Evolutionary conservation across 78 protist genomes (phyloP), one percentile per base, ranked within the genome.

Genomic region (Dictyostelium purpureum): DNA sequence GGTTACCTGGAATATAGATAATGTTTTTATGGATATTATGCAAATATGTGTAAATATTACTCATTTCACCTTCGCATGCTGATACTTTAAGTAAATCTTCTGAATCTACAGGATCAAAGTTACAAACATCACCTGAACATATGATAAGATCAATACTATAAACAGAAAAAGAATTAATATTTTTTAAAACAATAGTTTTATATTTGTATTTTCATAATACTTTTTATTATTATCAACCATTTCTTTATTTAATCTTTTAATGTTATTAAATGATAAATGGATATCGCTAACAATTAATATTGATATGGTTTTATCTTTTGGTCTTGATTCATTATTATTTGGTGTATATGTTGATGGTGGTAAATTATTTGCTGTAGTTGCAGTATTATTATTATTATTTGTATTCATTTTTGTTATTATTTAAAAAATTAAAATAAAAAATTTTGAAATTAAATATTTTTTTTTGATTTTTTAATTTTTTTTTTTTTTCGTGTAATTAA

Each of bases 1-100:
- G 92, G 45, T 85, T 85, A 2, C 92, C 92, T 31, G 92, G 92
- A 2, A 85, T 5, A 61, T 85, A 85, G 21, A 73, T n/a, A 7
- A 61, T 19, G 12, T 85, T 35, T 31, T 43, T 26, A 6, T 71
- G 28, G 21, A 85, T 85, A 11, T 54, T 49, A 7, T 85, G 74
- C n/a, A 85, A 57, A 10, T 21, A 14, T 33, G 14, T 14, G 1
- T 59, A n/a, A 4, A 77, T 70, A 9, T 21, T n/a, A 33, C 42
- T 61, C 92, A 85, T 85, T 26, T 85, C 92, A 19, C 57, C 74
- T 73, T 85, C 82, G 47, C 82, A 73, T 31, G 49, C 92, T 40
- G n/a, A 0, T 2, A 73, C 76, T 45, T 24, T 42, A 6, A 57
- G 66, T 16, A n/a, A 10, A 54, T 56, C 45, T n/a, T 57, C 40